Conservation (phyloP, 805 yeast genomes). For the Tetrapisispora pingtungensis region DNA sequence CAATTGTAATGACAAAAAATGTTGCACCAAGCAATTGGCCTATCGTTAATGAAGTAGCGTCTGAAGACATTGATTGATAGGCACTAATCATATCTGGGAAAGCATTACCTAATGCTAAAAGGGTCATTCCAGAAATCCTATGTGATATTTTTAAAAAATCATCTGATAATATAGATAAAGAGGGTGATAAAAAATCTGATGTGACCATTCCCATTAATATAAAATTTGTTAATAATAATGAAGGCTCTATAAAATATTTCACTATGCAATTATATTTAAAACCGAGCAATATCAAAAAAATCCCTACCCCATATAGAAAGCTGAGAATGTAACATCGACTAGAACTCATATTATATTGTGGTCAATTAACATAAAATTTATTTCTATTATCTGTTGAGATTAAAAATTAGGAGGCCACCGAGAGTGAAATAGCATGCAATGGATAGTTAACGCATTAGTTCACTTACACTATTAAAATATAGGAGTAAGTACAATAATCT, state of each 20-base stretch:
- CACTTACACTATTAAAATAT: too few relatives aligned
- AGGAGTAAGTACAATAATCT: too few relatives aligned
- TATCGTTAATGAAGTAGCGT: slow-evolving; percentile 68
- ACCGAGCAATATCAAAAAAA: neutral
- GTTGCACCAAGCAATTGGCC: slow-evolving; percentile 92
- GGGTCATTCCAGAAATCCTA: slow-evolving; percentile 73
- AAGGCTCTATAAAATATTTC: slow-evolving; percentile 1
- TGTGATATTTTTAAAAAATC: slow-evolving; percentile 52
- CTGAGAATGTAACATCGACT: neutral
- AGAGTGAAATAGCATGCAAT: too few relatives aligned
- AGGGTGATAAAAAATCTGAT: slow-evolving; percentile 74
- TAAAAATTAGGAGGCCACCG: too few relatives aligned
- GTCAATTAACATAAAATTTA: too few relatives aligned
- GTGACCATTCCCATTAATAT: slow-evolving; percentile 59
- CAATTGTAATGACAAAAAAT: slow-evolving; percentile 67
- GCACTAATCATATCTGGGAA: slow-evolving; percentile 84
- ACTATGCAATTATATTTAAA: neutral
- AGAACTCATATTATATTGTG: neutral
- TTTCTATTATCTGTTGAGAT: too few relatives aligned
- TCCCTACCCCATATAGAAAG: neutral
- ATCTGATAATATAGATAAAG: slow-evolving; percentile 54
- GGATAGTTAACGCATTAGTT: too few relatives aligned
- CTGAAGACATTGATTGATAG: slow-evolving; percentile 64
- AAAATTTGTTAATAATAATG: neutral
- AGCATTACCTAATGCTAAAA: slow-evolving; percentile 87